Evolutionary conservation across 768 basidiomycete genomes (phyloP).

Genomic region (Dendrothele bispora): DNA sequence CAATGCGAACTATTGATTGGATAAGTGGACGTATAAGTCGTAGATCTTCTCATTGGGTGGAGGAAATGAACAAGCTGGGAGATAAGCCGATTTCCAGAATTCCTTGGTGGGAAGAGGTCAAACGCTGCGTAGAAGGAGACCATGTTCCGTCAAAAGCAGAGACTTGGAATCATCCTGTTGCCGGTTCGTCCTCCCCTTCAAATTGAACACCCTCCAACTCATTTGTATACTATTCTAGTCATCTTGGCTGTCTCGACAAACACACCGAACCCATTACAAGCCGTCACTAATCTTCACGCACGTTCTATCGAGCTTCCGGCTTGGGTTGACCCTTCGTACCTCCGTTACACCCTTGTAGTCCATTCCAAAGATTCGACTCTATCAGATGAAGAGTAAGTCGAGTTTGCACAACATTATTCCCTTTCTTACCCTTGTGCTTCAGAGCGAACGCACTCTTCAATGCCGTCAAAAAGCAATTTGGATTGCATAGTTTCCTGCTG

Average conservation of each 20-base stretch:
- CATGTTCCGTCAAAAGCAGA: slow-evolving; percentile 68
- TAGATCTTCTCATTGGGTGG: slow-evolving; percentile 69
- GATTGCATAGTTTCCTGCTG: slow-evolving; percentile 74
- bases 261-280: slow-evolving; percentile 80
- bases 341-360: slow-evolving; percentile 76
- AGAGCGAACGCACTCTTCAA: slow-evolving; percentile 82
- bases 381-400: slow-evolving; percentile 76
- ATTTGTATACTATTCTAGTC: slow-evolving; percentile 44
- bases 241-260: slow-evolving; percentile 80
- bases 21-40: slow-evolving; percentile 69
- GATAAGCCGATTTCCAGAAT: slow-evolving; percentile 45
- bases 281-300: slow-evolving; percentile 73
- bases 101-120: slow-evolving; percentile 89
- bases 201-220: slow-evolving; percentile 2
- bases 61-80: slow-evolving; percentile 53
- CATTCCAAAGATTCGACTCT: slow-evolving; percentile 70
- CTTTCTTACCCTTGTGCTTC: slow-evolving; percentile 7
- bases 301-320: slow-evolving; percentile 66
- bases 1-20: slow-evolving; percentile 84
- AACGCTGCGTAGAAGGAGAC: slow-evolving; percentile 76
- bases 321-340: slow-evolving; percentile 75
- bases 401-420: slow-evolving; percentile 8
- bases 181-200: slow-evolving; percentile 52
- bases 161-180: slow-evolving; percentile 86
- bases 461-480: slow-evolving; percentile 86